Evolutionary conservation across 208 protist species (phyloP).

Genomic region (Leishmania amazonensis): DNA sequence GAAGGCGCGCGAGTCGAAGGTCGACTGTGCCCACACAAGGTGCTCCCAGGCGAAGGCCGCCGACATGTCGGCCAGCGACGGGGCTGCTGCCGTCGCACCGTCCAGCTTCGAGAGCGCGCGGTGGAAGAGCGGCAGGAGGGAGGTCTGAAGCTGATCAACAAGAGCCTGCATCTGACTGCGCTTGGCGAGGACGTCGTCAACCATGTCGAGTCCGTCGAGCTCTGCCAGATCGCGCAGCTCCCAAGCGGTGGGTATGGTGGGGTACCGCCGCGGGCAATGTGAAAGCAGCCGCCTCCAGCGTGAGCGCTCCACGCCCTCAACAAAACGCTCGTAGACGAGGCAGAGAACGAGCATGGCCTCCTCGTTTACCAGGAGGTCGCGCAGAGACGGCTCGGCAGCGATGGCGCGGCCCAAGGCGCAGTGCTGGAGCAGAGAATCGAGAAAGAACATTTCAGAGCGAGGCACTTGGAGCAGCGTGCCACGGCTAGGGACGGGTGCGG

Average conservation of each 20-base stretch:
- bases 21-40: constrained; percentile 82
- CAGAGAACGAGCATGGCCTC: constrained; percentile 82
- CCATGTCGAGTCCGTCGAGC: constrained; percentile 75
- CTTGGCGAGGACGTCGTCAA: constrained; percentile 81
- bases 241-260: constrained; percentile 80
- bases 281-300: constrained; percentile 68
- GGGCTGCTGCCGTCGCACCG: background rate
- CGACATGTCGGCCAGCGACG: constrained; percentile 23
- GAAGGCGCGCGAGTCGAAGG: constrained; percentile 92
- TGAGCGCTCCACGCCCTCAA: constrained; percentile 47
- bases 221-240: constrained; percentile 60
- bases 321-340: constrained; percentile 77
- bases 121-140: constrained; percentile 44
- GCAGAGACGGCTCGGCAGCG: constrained; percentile 35
- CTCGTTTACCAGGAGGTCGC: constrained; percentile 49
- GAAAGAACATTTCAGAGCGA: constrained; percentile 70
- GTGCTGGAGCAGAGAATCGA: constrained; percentile 50
- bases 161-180: constrained; percentile 51
- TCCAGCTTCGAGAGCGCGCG: constrained; percentile 18
- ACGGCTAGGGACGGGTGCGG: constrained; percentile 44
- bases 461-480: constrained; percentile 77
- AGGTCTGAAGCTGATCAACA: constrained; percentile 37
- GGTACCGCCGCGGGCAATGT: constrained; percentile 65
- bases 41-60: constrained; percentile 52
- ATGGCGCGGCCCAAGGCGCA: constrained; percentile 64